phyloP scores from a whole-genome alignment of 2,329 filamentous ascomycete species.

The Zymoseptoria brevis region DNA sequence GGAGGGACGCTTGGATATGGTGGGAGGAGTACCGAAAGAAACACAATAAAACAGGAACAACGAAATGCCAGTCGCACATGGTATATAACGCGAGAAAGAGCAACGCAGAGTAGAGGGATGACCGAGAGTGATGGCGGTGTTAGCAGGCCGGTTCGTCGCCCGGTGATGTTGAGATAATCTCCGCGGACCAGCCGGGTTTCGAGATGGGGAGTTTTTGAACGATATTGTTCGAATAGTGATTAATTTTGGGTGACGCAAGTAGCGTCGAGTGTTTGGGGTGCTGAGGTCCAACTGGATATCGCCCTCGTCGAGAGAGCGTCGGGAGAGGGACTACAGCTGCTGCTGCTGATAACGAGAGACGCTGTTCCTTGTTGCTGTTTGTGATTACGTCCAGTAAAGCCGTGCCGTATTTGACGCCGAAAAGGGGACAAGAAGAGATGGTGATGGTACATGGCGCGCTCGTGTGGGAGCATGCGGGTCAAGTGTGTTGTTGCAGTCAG shows the following conservation, averaged over 20 bases:
- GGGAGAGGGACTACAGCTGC: not conserved
- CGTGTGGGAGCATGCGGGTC: not conserved
- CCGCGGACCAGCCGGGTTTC: slow-evolving; percentile 6
- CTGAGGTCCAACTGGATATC: not conserved
- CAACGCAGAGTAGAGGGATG: not conserved
- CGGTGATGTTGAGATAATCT: not conserved
- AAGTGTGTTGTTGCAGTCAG: slow-evolving; percentile 9
- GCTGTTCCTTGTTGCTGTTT: not conserved
- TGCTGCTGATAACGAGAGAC: not conserved
- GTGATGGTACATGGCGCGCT: not conserved
- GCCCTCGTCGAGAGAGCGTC: not conserved
- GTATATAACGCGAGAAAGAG: slow-evolving; percentile 16
- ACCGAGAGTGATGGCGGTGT: not conserved
- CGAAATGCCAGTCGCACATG: slow-evolving; percentile 13
- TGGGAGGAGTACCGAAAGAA: not conserved
- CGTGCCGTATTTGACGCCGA: not conserved
- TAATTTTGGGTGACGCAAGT: not conserved
- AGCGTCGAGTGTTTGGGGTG: not conserved
- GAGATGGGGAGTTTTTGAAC: not conserved
- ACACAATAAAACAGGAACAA: not conserved
- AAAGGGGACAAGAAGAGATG: not conserved
- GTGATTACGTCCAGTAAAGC: not conserved
- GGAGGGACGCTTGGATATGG: not conserved
- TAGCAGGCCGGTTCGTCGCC: not conserved
- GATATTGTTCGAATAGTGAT: not conserved